Conservation (phyloP, 441 rosid genomes). For the Manihot esculenta region DNA sequence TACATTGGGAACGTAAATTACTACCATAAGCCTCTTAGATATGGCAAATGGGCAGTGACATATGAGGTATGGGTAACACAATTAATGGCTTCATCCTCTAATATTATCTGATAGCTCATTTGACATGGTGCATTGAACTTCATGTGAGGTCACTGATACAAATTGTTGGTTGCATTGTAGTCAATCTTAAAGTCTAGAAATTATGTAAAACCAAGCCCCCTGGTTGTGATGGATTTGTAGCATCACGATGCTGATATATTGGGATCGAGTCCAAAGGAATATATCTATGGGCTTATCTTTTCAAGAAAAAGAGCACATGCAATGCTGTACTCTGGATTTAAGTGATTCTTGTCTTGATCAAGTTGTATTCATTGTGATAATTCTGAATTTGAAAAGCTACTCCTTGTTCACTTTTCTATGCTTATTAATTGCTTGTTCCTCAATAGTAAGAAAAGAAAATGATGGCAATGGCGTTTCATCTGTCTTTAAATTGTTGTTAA, state of each 20-base stretch:
- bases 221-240: not conserved
- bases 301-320: not conserved
- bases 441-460: not conserved
- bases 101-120: not conserved
- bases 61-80: constrained; percentile 57
- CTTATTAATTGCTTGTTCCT: not conserved
- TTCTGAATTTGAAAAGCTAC: not conserved
- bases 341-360: not conserved
- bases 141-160: not conserved
- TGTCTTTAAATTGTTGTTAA: not conserved
- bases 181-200: not conserved
- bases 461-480: not conserved
- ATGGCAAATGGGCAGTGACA: constrained; percentile 94
- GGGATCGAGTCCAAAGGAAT: not conserved
- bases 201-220: not conserved
- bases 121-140: not conserved
- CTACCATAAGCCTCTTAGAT: constrained; percentile 74
- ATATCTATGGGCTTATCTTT: not conserved
- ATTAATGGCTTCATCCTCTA: not conserved
- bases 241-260: constrained; percentile 1
- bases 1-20: constrained; percentile 85
- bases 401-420: not conserved
- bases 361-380: not conserved
- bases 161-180: not conserved
- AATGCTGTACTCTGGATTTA: not conserved